A percentile compares a stretch with the other conserved stretches of the same genome.
These are phyloP conservation scores for Theobroma grandiflorum DNA, from an alignment of 441 rosid genomes.

Conservation along the genomic window DNA sequence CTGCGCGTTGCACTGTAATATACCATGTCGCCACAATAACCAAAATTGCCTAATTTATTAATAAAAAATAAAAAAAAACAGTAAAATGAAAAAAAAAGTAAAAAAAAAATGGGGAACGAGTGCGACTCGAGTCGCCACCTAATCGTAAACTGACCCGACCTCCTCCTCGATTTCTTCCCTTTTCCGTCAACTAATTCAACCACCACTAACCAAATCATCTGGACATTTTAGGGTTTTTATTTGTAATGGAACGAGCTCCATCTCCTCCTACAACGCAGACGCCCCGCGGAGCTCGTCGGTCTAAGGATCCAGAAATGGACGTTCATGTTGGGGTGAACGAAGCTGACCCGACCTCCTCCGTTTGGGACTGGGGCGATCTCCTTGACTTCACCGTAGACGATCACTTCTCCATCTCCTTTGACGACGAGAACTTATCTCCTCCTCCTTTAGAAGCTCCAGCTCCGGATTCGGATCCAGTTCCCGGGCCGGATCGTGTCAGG, in stretches of 20 bases:
- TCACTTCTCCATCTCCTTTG: slow-evolving; percentile 48
- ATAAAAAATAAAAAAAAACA: neutral
- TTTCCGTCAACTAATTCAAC: slow-evolving; percentile 32
- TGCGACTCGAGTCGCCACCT: slow-evolving; percentile 24
- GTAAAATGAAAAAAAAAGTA: neutral
- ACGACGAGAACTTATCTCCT: slow-evolving; percentile 32
- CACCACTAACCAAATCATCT: slow-evolving; percentile 32
- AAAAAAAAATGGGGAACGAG: neutral
- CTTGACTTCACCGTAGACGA: slow-evolving; percentile 81
- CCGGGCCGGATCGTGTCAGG: slow-evolving; percentile 61
- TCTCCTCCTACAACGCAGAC: slow-evolving; percentile 30
- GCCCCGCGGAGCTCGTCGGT: slow-evolving; percentile 22
- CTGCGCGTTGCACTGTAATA: slow-evolving; percentile 26
- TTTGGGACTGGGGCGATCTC: slow-evolving; percentile 89
- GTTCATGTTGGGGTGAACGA: slow-evolving; percentile 38
- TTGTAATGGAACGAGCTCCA: slow-evolving; percentile 26
- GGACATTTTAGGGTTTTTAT: slow-evolving; percentile 16
- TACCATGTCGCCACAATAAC: slow-evolving; percentile 38
- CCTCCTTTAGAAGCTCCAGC: slow-evolving; percentile 17
- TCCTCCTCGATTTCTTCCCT: slow-evolving; percentile 8
- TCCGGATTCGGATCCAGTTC: slow-evolving; percentile 32
- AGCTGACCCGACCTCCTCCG: slow-evolving; percentile 56
- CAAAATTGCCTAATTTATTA: slow-evolving; percentile 3
- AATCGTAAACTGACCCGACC: slow-evolving; percentile 1
- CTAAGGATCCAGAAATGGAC: slow-evolving; percentile 45